Evolutionary conservation across 495 filamentous ascomycete genomes (phyloP).

Genomic region (Cryomyces antarcticus): DNA sequence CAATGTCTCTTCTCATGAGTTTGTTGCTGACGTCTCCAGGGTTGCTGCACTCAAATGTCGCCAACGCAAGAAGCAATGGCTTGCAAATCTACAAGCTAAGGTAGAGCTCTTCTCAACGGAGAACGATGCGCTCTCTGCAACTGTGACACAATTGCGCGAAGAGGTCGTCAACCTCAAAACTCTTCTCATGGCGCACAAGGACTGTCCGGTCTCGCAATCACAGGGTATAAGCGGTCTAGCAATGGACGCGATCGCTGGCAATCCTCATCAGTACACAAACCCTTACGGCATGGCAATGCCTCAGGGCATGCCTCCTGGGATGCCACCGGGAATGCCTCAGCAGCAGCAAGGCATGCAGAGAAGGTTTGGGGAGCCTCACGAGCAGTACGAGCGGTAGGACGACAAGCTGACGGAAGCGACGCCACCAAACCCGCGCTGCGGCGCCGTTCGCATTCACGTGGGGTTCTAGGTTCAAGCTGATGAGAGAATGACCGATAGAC

Average conservation of each 20-base stretch:
- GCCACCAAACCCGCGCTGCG: too few species aligned
- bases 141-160: slow-evolving; percentile 68
- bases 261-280: slow-evolving; percentile 32
- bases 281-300: slow-evolving; percentile 51
- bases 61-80: slow-evolving; percentile 97
- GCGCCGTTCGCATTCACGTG: too few species aligned
- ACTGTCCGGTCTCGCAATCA: slow-evolving; percentile 78
- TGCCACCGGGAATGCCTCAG: slow-evolving; percentile 9
- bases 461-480: too few species aligned
- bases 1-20: not conserved
- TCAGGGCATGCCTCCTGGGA: slow-evolving; percentile 10
- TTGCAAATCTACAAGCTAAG: slow-evolving; percentile 84
- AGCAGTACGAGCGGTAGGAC: too few species aligned
- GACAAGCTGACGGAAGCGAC: too few species aligned
- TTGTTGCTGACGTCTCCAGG: slow-evolving; percentile 23
- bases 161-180: slow-evolving; percentile 94
- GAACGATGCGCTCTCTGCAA: slow-evolving; percentile 70
- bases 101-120: slow-evolving; percentile 81
- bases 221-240: slow-evolving; percentile 56
- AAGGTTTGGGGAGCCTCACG: too few species aligned
- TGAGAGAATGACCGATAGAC: too few species aligned
- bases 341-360: slow-evolving; percentile 8
- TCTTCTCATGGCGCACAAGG: slow-evolving; percentile 81
- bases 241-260: slow-evolving; percentile 38
- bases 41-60: slow-evolving; percentile 93